Conservation (phyloP, 441 rosid species). For the Theobroma grandiflorum region DNA sequence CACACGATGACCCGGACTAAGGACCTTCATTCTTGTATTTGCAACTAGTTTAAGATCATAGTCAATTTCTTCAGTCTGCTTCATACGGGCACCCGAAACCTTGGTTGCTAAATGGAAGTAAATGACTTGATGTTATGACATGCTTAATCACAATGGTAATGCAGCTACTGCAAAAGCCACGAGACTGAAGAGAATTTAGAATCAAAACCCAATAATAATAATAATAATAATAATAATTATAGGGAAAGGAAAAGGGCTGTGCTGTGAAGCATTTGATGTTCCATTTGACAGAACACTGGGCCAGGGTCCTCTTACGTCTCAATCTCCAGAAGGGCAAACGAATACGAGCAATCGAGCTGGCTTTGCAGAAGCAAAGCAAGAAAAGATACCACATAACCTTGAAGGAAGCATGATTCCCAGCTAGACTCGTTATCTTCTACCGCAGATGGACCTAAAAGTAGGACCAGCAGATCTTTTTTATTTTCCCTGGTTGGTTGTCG, state of each 20-base stretch:
- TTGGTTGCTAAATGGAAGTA: neutral
- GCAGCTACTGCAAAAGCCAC: neutral
- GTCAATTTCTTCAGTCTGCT: neutral
- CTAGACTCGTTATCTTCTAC: conserved; percentile 25
- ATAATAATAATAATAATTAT: too few relatives aligned
- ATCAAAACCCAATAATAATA: neutral
- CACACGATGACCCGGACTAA: neutral
- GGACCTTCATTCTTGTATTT: neutral
- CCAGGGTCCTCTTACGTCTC: neutral
- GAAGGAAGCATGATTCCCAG: conserved; percentile 24
- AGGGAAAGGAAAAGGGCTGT: neutral
- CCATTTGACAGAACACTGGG: neutral
- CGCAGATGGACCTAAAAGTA: neutral
- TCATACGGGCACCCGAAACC: neutral
- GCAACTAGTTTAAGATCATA: neutral
- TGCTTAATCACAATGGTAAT: neutral
- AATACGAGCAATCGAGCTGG: conserved; percentile 26
- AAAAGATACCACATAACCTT: conserved; percentile 13
- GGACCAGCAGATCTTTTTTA: conserved; percentile 4
- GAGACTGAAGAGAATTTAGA: too few relatives aligned
- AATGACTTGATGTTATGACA: neutral
- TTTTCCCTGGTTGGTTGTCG: conserved; percentile 16
- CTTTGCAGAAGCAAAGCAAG: conserved; percentile 20
- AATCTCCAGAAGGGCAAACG: neutral
- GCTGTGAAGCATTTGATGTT: neutral